A percentile compares a stretch with the other conserved stretches of the same genome.
Conservation (phyloP, 139 green algal species). For the Coelastrella sp. region DNA sequence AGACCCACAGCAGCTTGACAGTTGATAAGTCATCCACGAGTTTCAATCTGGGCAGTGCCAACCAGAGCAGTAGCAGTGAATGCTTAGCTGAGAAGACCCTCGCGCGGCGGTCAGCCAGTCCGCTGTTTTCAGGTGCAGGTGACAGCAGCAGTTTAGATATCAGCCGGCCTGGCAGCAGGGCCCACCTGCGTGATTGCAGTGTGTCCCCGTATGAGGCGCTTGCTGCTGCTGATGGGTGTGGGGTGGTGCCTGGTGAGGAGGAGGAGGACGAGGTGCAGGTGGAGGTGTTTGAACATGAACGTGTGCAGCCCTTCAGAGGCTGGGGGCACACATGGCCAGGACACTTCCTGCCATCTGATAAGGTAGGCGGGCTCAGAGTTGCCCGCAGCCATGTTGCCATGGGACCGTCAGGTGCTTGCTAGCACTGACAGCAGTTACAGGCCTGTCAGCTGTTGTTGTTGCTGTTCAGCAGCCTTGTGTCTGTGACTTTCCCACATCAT, state of each 20-base stretch:
- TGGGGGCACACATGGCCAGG: slow-evolving; percentile 89
- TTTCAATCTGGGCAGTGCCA: slow-evolving; percentile 16
- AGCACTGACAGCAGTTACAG: no score
- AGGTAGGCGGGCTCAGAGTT: slow-evolving; percentile 40
- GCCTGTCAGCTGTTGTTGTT: no score
- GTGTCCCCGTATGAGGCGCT: neutral
- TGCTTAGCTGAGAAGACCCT: neutral
- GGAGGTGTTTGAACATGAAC: slow-evolving; percentile 92
- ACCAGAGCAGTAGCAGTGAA: neutral
- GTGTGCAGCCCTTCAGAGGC: slow-evolving; percentile 86
- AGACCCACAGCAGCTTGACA: neutral
- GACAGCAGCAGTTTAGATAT: neutral
- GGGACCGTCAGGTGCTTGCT: no score
- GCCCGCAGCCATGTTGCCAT: no score
- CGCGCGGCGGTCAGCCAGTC: slow-evolving; percentile 12
- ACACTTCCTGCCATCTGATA: slow-evolving; percentile 89
- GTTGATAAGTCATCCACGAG: neutral
- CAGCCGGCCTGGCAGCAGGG: neutral
- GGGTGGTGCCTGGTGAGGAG: slow-evolving; percentile 19
- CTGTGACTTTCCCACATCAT: no score
- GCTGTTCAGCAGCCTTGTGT: no score
- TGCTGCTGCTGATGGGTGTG: neutral
- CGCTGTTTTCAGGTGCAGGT: neutral
- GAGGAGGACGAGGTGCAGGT: slow-evolving; percentile 38
- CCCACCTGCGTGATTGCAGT: neutral